Evolutionary conservation across 106 monocot genomes (phyloP).

Genomic region (Vanilla planifolia): DNA sequence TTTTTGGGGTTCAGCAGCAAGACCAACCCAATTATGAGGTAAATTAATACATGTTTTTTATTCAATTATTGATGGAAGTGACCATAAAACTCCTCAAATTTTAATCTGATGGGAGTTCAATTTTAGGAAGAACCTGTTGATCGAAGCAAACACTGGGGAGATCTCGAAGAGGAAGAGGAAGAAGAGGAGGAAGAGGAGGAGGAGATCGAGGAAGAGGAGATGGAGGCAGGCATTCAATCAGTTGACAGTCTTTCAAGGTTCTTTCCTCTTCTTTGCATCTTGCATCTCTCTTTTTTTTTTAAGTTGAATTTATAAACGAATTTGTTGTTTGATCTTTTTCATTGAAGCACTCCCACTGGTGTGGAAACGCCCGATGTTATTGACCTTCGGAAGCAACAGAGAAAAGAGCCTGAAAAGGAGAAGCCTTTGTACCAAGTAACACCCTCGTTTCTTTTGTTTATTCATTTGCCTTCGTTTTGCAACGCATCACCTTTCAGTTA

Average conservation of each 20-base stretch:
- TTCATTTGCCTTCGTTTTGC: neutral
- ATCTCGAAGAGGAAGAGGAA: slow-evolving; percentile 96
- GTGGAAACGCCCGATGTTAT: slow-evolving; percentile 99
- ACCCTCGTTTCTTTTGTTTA: slow-evolving; percentile 1
- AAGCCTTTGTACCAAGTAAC: slow-evolving; percentile 85
- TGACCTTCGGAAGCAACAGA: slow-evolving; percentile 94
- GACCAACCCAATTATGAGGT: slow-evolving; percentile 95
- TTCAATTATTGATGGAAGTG: neutral
- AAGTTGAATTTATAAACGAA: neutral
- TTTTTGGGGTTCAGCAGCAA: slow-evolving; percentile 94
- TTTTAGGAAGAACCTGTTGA: slow-evolving; percentile 94
- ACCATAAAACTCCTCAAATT: neutral
- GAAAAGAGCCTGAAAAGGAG: slow-evolving; percentile 94
- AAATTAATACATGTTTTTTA: slow-evolving; percentile 1
- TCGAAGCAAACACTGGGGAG: slow-evolving; percentile 97
- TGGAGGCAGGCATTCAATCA: slow-evolving; percentile 92
- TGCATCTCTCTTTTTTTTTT: neutral
- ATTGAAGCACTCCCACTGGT: slow-evolving; percentile 86
- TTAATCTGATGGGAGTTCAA: neutral
- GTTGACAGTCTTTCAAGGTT: slow-evolving; percentile 97
- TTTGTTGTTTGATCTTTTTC: slow-evolving; percentile 1
- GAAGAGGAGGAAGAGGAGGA: slow-evolving; percentile 94
- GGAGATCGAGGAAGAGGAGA: slow-evolving; percentile 66
- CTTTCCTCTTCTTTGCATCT: neutral
- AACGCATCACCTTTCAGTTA: neutral